Base-by-base conservation (phyloP, 2,329 filamentous ascomycete species). In the Paracoccidioides lutzii region DNA sequence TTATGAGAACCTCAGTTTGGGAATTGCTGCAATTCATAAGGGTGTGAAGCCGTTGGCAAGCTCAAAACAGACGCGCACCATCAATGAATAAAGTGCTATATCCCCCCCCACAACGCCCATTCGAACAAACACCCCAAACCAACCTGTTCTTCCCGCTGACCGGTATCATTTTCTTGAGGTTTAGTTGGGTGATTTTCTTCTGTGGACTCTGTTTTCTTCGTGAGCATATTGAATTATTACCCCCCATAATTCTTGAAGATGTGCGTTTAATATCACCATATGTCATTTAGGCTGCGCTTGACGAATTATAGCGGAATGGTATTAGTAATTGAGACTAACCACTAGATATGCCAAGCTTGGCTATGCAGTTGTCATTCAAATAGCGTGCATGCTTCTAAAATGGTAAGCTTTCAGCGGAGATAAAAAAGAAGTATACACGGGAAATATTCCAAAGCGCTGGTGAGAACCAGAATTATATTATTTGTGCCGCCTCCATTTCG, bases 21-120 rank as follows among this genome's bases (percentile, higher is more conserved):
- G 93, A 0, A 90, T 98, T 68, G 93, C 93, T 4, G 90, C 90
- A 54, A 94, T 98, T 61, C 94, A 98, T 69, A 95, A 90, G 77
- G 93, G 91, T 7, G 85, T 98, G 66, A 98, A 98, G 78, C 90
- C 82, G 8, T 49, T 61, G 56, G 53, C 57, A 42, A 54, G 38
- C 52, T 57, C 42, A 22, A 30, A 22, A 49, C n/a, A n/a, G n/a
- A 52, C 14, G 10, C 6, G 38, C 15, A 15, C 3, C 12, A 32
- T 10, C 22, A 22, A 38, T 15, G 46, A 50, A 50, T 14, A 15
- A 5, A n/a, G 7, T 8, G 14, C 15, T 12, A 33, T 33, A 9
- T 50, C 32, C 4, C 14, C 14, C 15, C 7, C 44, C 12, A 33
- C 8, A 30, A 14, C 37, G 37, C 46, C 33, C 46, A n/a, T 33